Conservation (phyloP, 192 early-diverging fungal species). For the Coemansia sp. region DNA sequence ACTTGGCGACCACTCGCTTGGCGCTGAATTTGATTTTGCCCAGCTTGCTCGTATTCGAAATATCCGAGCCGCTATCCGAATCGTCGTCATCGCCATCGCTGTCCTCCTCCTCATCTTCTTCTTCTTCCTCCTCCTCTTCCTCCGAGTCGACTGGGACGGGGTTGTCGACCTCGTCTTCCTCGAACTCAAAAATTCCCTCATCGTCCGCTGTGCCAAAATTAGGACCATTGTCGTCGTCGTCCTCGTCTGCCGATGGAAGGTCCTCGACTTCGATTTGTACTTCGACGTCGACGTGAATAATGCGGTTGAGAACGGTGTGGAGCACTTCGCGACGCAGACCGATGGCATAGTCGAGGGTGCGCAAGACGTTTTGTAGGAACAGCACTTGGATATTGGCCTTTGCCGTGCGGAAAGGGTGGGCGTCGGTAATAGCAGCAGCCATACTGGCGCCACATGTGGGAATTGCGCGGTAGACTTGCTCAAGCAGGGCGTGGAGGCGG, state of each 20-base stretch:
- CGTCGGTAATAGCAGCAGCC: constrained; percentile 22
- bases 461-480: constrained; percentile 34
- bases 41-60: constrained; percentile 25
- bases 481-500: constrained; percentile 27
- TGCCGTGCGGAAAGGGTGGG: constrained; percentile 28
- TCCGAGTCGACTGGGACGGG: neutral
- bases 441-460: constrained; percentile 44
- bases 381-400: constrained; percentile 33
- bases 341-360: constrained; percentile 74
- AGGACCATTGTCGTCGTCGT: constrained; percentile 31
- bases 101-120: neutral
- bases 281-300: constrained; percentile 89
- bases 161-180: constrained; percentile 41
- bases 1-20: constrained; percentile 64
- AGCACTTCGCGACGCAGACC: constrained; percentile 71
- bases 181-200: constrained; percentile 59
- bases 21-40: constrained; percentile 40
- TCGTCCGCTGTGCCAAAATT: constrained; percentile 7
- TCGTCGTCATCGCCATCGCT: constrained; percentile 13
- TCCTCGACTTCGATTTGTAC: constrained; percentile 92
- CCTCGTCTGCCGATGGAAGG: constrained; percentile 58
- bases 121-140: neutral
- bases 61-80: constrained; percentile 32
- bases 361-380: constrained; percentile 70
- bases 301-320: constrained; percentile 73